phyloP scores from a whole-genome alignment of 352 stramenopile species.

The Pythium guiyangense region DNA sequence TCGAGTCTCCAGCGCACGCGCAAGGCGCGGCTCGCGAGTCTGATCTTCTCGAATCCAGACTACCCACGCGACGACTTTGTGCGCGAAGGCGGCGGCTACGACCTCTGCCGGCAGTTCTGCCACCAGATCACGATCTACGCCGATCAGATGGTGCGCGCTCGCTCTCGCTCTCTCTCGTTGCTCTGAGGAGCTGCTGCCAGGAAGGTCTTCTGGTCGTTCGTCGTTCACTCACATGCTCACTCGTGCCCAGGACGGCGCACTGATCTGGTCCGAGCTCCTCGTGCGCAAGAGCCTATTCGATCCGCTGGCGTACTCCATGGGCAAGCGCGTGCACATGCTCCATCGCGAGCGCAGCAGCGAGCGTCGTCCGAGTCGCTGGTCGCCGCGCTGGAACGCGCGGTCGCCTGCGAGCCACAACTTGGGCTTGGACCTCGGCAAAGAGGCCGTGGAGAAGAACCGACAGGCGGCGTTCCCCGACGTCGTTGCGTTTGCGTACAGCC shows the following conservation, averaged over 20 bases:
- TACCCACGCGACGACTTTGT: slow-evolving; percentile 68
- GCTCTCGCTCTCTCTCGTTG: no score
- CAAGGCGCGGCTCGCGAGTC: slow-evolving; percentile 28
- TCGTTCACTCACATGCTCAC: background rate
- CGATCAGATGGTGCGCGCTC: slow-evolving; percentile 30
- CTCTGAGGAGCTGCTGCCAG: no score
- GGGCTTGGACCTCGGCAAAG: slow-evolving; percentile 30
- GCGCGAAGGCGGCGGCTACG: slow-evolving; percentile 47
- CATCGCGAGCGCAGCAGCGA: slow-evolving; percentile 23
- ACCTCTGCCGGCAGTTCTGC: slow-evolving; percentile 46
- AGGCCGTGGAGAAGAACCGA: slow-evolving; percentile 48
- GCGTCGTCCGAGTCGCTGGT: background rate
- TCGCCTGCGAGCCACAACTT: slow-evolving; percentile 21
- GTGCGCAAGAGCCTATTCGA: slow-evolving; percentile 29
- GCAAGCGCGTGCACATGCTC: slow-evolving; percentile 46
- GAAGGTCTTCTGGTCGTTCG: no score
- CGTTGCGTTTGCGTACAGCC: slow-evolving; percentile 45
- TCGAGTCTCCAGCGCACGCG: background rate
- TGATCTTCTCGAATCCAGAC: slow-evolving; percentile 80
- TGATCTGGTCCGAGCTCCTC: slow-evolving; percentile 71
- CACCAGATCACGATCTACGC: slow-evolving; percentile 74
- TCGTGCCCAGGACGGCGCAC: slow-evolving; percentile 36
- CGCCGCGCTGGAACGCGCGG: slow-evolving; percentile 12
- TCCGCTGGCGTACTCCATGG: slow-evolving; percentile 48
- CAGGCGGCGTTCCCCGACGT: slow-evolving; percentile 50